Evolutionary conservation across 495 filamentous ascomycete genomes (phyloP).

Genomic region (Xylaria curta): DNA sequence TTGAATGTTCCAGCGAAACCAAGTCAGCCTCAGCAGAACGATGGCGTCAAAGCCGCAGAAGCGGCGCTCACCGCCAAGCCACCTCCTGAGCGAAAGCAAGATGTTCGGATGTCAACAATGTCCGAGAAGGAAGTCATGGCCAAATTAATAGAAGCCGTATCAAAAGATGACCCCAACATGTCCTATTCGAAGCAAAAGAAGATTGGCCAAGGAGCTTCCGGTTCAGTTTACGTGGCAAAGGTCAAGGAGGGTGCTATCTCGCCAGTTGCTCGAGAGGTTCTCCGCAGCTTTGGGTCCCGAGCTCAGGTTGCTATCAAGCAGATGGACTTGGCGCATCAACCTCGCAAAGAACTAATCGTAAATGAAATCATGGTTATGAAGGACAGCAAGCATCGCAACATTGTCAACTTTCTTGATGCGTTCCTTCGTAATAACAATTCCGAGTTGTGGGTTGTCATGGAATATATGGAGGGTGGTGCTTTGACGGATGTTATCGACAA

Average conservation of each 20-base stretch:
- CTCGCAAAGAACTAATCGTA: slow-evolving; percentile 96
- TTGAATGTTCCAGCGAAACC: slow-evolving; percentile 89
- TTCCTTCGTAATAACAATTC: slow-evolving; percentile 91
- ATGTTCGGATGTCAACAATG: slow-evolving; percentile 97
- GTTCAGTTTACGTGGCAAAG: slow-evolving; percentile 96
- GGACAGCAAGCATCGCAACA: slow-evolving; percentile 95
- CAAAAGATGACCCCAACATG: slow-evolving; percentile 86
- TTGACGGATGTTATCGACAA: slow-evolving; percentile 99
- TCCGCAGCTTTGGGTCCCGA: slow-evolving; percentile 70
- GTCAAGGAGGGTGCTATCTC: slow-evolving; percentile 78
- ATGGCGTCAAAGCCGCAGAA: slow-evolving; percentile 81
- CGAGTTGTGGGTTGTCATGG: slow-evolving; percentile 99
- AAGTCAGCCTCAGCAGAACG: slow-evolving; percentile 56
- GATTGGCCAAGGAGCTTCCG: slow-evolving; percentile 97
- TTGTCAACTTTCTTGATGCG: slow-evolving; percentile 98
- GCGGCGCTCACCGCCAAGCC: slow-evolving; percentile 78
- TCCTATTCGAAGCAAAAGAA: slow-evolving; percentile 99
- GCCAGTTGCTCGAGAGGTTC: slow-evolving; percentile 67
- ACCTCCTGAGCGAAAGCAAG: slow-evolving; percentile 72
- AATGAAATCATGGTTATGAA: slow-evolving; percentile 99
- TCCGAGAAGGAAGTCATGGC: slow-evolving; percentile 96
- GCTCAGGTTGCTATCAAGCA: slow-evolving; percentile 97
- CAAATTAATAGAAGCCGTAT: slow-evolving; percentile 89
- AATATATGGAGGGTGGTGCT: slow-evolving; percentile 98
- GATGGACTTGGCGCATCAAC: slow-evolving; percentile 98